A percentile compares a stretch with the other conserved stretches of the same genome.
Evolutionary conservation across 2,329 filamentous ascomycete genomes (phyloP).

Genomic region (Cadophora sp.): DNA sequence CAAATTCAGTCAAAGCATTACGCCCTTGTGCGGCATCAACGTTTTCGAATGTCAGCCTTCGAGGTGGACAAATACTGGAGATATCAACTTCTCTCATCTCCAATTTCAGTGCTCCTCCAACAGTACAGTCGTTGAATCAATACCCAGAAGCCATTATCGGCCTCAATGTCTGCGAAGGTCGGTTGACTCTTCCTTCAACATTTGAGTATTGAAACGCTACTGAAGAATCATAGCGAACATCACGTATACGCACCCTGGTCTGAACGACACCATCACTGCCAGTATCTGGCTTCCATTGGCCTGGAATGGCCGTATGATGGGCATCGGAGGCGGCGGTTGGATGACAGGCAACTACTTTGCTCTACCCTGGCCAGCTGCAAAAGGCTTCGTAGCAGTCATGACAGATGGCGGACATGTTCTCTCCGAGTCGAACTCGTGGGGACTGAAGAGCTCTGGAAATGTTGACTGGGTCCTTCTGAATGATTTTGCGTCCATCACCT

Average conservation of each 20-base stretch:
- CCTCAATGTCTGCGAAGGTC: slow-evolving; percentile 1
- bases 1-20: background rate
- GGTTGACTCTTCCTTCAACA: background rate
- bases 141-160: background rate
- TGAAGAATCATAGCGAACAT: background rate
- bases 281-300: slow-evolving; percentile 39
- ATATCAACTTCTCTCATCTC: background rate
- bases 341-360: slow-evolving; percentile 21
- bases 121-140: background rate
- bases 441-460: slow-evolving; percentile 25
- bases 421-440: slow-evolving; percentile 16
- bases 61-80: background rate
- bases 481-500: slow-evolving; percentile 47
- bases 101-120: background rate
- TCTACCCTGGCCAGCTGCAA: slow-evolving; percentile 39
- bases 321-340: slow-evolving; percentile 20
- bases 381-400: slow-evolving; percentile 34
- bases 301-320: slow-evolving; percentile 43
- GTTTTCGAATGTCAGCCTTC: background rate
- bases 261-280: slow-evolving; percentile 35
- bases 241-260: slow-evolving; percentile 39
- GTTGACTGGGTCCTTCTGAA: slow-evolving; percentile 40
- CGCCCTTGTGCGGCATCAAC: background rate
- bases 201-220: background rate
- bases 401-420: slow-evolving; percentile 25